These are phyloP conservation scores for Hericium erinaceus DNA, from an alignment of 768 basidiomycete genomes.

Conservation along the genomic window DNA sequence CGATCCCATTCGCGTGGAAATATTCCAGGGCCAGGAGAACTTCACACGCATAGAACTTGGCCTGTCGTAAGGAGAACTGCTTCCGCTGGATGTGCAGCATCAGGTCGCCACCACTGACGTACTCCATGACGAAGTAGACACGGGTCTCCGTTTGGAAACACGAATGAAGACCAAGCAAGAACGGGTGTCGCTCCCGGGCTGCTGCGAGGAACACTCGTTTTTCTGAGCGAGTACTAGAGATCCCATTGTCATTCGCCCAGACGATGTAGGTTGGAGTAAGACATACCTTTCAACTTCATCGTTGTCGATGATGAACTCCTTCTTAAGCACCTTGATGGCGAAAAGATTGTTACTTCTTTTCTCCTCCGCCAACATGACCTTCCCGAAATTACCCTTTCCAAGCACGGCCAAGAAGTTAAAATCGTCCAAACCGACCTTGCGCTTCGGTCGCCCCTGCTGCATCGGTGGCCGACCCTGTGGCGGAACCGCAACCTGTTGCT, in stretches of 20 bases:
- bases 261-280: not conserved
- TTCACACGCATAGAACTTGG: slow-evolving; percentile 97
- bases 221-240: slow-evolving; percentile 86
- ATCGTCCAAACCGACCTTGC: slow-evolving; percentile 94
- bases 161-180: slow-evolving; percentile 92
- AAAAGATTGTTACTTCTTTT: slow-evolving; percentile 83
- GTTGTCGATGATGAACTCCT: slow-evolving; percentile 99
- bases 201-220: slow-evolving; percentile 97
- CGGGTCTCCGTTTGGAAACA: slow-evolving; percentile 99
- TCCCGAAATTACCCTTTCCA: slow-evolving; percentile 99
- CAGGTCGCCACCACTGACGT: slow-evolving; percentile 96
- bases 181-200: slow-evolving; percentile 95
- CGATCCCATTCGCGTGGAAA: slow-evolving; percentile 98
- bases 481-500: slow-evolving; percentile 23
- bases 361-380: slow-evolving; percentile 99
- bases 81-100: slow-evolving; percentile 99
- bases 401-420: slow-evolving; percentile 99
- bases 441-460: slow-evolving; percentile 39
- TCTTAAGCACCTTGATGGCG: slow-evolving; percentile 99
- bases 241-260: not conserved
- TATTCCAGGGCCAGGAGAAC: slow-evolving; percentile 94
- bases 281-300: slow-evolving; percentile 96
- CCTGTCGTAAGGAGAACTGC: slow-evolving; percentile 97
- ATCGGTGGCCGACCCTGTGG: slow-evolving; percentile 26
- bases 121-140: slow-evolving; percentile 99